Evolutionary conservation across 495 filamentous ascomycete species (phyloP), one percentile per base, ranked within the genome.

Genomic region (Penicillium riverlandense): DNA sequence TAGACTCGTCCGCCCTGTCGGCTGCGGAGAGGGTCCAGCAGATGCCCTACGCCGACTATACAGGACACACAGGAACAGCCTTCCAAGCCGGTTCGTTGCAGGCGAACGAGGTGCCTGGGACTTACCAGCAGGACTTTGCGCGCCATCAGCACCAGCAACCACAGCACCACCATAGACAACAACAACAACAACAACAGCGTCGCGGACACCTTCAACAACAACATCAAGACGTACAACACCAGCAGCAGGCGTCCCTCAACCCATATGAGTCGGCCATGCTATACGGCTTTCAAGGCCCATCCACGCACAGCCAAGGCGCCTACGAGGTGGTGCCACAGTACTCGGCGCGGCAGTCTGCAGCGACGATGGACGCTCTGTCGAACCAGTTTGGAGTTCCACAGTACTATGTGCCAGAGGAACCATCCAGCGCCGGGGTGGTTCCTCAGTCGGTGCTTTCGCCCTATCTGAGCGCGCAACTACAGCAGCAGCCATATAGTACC

Each of bases 281-380:
- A 69, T 95, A 95, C 70, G 83, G 81, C 68, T 80, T 90, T 45
- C 75, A 82, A 53, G 71, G 72, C 53, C 68, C 83, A 22, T 22
- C 22, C 22, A 6, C 22, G 2, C 22, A 22, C 53, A 70, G 80
- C 62, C 79, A 73, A 57, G 72, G 75, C 47, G 77, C 83, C 49
- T 95, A 95, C 70, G 85, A 89, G 63, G 71, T 82, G 51, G 79
- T 82, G 65, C 78, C 86, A 69, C 85, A 84, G 64, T 95, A 89
- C 68, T 71, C 54, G 48, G 72, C 81, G 58, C 85, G 88, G 71
- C 87, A 85, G 53, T 78, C 82, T 71, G 82, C 88, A 79, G 80
- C 79, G 35, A 22, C 22, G 22, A 76, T 95, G 56, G 87, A 92
- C 53, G 81, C 88, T 58, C 74, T 92, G 59, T 72, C 83, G 45